Base-by-base conservation (phyloP, 768 basidiomycete species). In the Tricholomella constricta region DNA sequence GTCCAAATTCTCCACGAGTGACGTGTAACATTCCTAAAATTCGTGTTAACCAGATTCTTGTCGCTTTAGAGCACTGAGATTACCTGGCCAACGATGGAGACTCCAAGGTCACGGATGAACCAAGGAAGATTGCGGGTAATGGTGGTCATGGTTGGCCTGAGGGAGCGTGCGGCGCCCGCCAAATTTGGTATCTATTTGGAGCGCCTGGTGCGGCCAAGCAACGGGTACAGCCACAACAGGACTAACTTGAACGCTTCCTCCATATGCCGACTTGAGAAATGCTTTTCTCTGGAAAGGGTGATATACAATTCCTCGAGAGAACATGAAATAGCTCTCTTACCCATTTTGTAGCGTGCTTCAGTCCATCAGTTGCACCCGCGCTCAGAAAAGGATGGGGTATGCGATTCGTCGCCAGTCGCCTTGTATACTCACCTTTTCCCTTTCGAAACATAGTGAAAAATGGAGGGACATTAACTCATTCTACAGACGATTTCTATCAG, bases 61-160 rank as follows among this genome's bases (percentile, higher is more conserved):
- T 19, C 20, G 8, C n/a, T 9, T 27, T 25, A 34, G 43, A 27
- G 14, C 31, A 25, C 15, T n/a, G 25, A 8, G 65, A 76, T 48
- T 61, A 88, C 93, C 76, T 91, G 68, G 52, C 95, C 94, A 27
- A 98, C 79, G 25, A 97, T 81, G 3, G 88, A 85, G 10, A 86
- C 78, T 4, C 91, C 89, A 0, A 94, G 80, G 66, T 94, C 86
- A 56, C 82, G 83, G 54, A 98, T 72, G 67, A 94, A 86, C 77
- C 83, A 86, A 4, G 94, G 94, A n/a, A 97, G 74, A 68, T 89
- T 89, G 61, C 80, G 81, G 22, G 93, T 95, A 58, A 96, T 80
- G 49, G 81, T 60, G 48, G 86, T 88, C 89, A 91, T 91, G 64
- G 71, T 70, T 15, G 35, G 36, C 23, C 48, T 48, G 32, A 47